A percentile compares a stretch with the other conserved stretches of the same genome.
Evolutionary conservation across 2,329 filamentous ascomycete species (phyloP).

Genomic region (Claviceps spartinae): DNA sequence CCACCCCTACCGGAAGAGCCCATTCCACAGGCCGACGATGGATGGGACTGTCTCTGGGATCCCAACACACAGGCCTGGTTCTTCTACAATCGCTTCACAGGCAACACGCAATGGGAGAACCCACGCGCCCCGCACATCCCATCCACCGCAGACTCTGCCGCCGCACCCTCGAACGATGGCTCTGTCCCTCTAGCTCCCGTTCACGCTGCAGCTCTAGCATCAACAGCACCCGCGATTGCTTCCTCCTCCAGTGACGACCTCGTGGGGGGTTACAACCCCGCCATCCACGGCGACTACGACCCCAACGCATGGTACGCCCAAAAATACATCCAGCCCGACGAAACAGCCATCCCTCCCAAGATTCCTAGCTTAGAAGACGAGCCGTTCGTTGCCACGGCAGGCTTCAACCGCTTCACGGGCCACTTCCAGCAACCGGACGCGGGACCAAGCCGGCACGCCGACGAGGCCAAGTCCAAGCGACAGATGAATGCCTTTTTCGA

Average conservation of each 20-base stretch:
- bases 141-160: not conserved
- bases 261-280: slow-evolving; percentile 79
- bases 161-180: slow-evolving; percentile 14
- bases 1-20: slow-evolving; percentile 31
- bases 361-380: slow-evolving; percentile 25
- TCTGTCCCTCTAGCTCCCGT: slow-evolving; percentile 14
- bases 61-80: slow-evolving; percentile 54
- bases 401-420: slow-evolving; percentile 89
- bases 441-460: slow-evolving; percentile 63
- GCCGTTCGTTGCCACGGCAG: slow-evolving; percentile 52
- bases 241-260: slow-evolving; percentile 24
- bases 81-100: slow-evolving; percentile 73
- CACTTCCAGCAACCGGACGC: slow-evolving; percentile 58
- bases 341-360: slow-evolving; percentile 15
- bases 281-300: slow-evolving; percentile 93
- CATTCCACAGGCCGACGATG: slow-evolving; percentile 45
- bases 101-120: slow-evolving; percentile 71
- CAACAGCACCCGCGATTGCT: slow-evolving; percentile 14
- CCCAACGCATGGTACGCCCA: slow-evolving; percentile 89
- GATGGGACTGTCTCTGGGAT: slow-evolving; percentile 77
- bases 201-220: slow-evolving; percentile 10
- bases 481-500: slow-evolving; percentile 96
- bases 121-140: slow-evolving; percentile 47
- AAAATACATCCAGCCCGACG: slow-evolving; percentile 26
- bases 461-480: slow-evolving; percentile 73